Evolutionary conservation across 2,329 filamentous ascomycete genomes (phyloP).

Genomic region (Phoma herbarum): DNA sequence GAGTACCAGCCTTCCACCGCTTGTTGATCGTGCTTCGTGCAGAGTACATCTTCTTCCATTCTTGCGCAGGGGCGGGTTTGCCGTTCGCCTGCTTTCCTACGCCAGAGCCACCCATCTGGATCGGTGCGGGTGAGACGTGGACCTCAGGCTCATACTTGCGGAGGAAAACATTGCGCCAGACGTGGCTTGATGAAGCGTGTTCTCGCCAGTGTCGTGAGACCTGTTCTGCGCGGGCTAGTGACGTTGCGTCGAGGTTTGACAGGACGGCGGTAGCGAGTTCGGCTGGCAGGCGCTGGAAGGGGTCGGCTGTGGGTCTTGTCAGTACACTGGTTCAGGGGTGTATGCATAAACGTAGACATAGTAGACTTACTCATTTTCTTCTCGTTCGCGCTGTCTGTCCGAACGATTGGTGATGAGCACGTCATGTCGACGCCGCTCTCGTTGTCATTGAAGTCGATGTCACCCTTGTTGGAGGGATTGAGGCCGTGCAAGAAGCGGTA

Average conservation of each 20-base stretch:
- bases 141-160: slow-evolving; percentile 60
- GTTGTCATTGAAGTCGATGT: slow-evolving; percentile 47
- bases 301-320: slow-evolving; percentile 54
- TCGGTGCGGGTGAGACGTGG: slow-evolving; percentile 56
- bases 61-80: slow-evolving; percentile 62
- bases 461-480: slow-evolving; percentile 26
- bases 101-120: slow-evolving; percentile 62
- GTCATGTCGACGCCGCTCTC: slow-evolving; percentile 52
- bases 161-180: slow-evolving; percentile 71
- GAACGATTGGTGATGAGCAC: slow-evolving; percentile 45
- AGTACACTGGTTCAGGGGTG: slow-evolving; percentile 7
- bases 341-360: background rate
- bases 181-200: slow-evolving; percentile 64
- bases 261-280: slow-evolving; percentile 69
- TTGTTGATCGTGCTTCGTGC: slow-evolving; percentile 77
- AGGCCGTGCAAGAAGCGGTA: slow-evolving; percentile 44
- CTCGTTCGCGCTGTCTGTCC: slow-evolving; percentile 45
- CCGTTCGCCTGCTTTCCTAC: slow-evolving; percentile 60
- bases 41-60: slow-evolving; percentile 88
- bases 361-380: slow-evolving; percentile 48
- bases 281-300: slow-evolving; percentile 63
- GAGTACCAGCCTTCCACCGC: slow-evolving; percentile 81
- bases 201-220: slow-evolving; percentile 67
- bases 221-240: slow-evolving; percentile 63
- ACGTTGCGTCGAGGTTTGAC: slow-evolving; percentile 66